These are phyloP conservation scores for Pleoardoris graminearum DNA, from an alignment of 2,329 filamentous ascomycete species.

Conservation along the genomic window DNA sequence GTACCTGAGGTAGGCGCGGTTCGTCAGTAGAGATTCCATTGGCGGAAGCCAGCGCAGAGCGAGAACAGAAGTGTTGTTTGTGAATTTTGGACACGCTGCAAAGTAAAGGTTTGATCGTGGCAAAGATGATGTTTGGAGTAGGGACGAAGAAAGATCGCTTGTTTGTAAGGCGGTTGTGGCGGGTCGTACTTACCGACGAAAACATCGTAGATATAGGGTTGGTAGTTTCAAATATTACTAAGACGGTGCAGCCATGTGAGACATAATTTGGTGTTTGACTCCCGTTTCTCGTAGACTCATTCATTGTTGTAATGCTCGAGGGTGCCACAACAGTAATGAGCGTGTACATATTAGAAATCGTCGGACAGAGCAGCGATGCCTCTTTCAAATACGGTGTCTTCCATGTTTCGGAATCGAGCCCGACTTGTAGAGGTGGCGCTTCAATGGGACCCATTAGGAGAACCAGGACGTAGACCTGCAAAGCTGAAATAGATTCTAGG, in stretches of 20 bases:
- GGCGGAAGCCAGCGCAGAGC: background rate
- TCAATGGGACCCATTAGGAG: background rate
- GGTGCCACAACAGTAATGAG: background rate
- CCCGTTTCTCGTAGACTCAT: background rate
- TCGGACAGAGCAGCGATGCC: background rate
- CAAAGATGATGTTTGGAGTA: constrained; percentile 3
- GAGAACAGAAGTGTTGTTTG: background rate
- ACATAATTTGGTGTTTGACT: background rate
- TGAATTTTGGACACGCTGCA: background rate
- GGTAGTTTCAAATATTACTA: background rate
- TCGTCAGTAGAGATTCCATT: background rate
- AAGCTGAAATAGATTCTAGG: background rate
- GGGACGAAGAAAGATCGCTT: background rate
- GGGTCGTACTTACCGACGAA: background rate
- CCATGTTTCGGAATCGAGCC: too few relatives aligned
- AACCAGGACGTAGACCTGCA: background rate
- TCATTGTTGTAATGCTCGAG: background rate
- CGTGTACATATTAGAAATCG: background rate
- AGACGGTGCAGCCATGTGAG: background rate
- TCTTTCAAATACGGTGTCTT: background rate
- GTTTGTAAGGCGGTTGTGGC: constrained; percentile 5
- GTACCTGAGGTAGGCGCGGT: background rate
- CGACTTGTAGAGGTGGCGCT: background rate
- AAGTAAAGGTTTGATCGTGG: constrained; percentile 4
- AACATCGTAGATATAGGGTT: background rate